Conservation (phyloP, 129 eudicot genomes). For the Pulicaria dysenterica region DNA sequence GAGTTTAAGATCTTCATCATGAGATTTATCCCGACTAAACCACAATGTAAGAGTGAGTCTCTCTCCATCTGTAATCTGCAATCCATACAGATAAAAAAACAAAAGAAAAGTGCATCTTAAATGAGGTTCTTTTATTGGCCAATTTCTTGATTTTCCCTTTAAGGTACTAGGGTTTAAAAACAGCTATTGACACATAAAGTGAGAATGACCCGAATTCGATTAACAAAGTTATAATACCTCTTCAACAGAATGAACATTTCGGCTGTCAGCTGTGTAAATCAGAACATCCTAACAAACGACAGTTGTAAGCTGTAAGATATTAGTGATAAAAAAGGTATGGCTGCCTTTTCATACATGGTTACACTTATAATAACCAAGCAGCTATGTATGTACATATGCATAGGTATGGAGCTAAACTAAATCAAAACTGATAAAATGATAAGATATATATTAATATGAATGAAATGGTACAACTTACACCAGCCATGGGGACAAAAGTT, state of each 20-base stretch:
- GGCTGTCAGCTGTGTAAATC: slow-evolving; percentile 81
- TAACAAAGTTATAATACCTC: slow-evolving; percentile 51
- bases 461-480: slow-evolving; percentile 52
- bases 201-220: neutral
- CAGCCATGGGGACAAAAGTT: slow-evolving; percentile 71
- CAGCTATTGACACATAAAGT: neutral
- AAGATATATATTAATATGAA: neutral
- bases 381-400: neutral
- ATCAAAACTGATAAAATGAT: neutral
- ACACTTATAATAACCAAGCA: neutral
- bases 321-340: neutral
- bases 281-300: slow-evolving; percentile 59
- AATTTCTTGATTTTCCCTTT: neutral
- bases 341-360: neutral
- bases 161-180: neutral
- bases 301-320: slow-evolving; percentile 4
- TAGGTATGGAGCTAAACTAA: too few species aligned
- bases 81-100: slow-evolving; percentile 8
- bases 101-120: neutral
- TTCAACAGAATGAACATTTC: slow-evolving; percentile 78
- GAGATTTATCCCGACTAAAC: slow-evolving; percentile 78
- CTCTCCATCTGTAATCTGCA: slow-evolving; percentile 82
- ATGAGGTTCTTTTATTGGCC: neutral
- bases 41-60: slow-evolving; percentile 86
- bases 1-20: slow-evolving; percentile 86